Evolutionary conservation across 768 basidiomycete genomes (phyloP), one percentile per base, ranked within the genome.

Genomic region (Leccinellum albellum): DNA sequence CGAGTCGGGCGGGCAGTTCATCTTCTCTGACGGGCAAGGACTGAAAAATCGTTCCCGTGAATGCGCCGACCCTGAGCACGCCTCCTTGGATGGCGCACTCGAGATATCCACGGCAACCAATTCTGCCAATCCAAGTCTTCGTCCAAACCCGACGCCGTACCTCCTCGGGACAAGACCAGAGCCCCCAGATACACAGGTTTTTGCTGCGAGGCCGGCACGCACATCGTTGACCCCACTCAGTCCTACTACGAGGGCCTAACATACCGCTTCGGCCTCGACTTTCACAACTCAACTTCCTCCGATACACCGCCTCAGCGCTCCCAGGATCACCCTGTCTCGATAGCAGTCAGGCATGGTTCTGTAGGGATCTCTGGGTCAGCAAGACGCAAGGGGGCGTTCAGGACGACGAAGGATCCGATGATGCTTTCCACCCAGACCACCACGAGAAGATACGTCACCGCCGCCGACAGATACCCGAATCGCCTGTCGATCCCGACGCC

Each of bases 161-260:
- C 97, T 15, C 96, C 96, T 3, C 89, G 95, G 61, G 95, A 99
- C 72, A 79, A 79, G 56, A 77, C 78, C 46, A 94, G 91, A 3
- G 85, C 93, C 2, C 75, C 82, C 29, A 89, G 95, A 20, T 99
- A 96, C 72, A 84, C 84, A 70, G 94, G 91, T 8, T 98, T 97
- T 76, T 99, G 97, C 78, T 99, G 97, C 74, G 97, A 99, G 76
- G 89, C 94, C 1, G 97, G 97, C 6, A 95, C 94, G 1, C 97
- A 98, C 70, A 87, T 99, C 67, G 87, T 99, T 60, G 97, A 99
- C 69, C 97, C 97, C 12, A 82, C 82, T 32, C 95, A 98, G 71
- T 91, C 94, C 0, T 99, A 98, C 78, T 99, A 99, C 78, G 85
- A 85, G 42, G 91, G 91, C 44, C 81, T 99, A 62, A 67, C 67